Evolutionary conservation across 768 basidiomycete species (phyloP).

Genomic region (Hygrocybe coccinea): DNA sequence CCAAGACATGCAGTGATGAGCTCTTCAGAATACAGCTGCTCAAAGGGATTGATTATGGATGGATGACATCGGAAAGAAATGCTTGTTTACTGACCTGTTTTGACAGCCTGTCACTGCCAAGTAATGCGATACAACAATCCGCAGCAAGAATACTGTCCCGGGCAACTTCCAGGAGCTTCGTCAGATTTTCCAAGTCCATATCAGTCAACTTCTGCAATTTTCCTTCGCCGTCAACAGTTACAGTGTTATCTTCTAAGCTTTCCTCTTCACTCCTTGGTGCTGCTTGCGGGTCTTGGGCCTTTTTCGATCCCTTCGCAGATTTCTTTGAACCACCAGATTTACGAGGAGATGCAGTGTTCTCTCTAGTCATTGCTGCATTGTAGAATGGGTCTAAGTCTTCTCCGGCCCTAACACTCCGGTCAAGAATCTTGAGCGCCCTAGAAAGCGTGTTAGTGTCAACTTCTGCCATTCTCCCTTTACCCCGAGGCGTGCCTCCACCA

Average conservation of each 20-base stretch:
- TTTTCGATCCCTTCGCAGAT: constrained; percentile 26
- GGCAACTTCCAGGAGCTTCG: constrained; percentile 52
- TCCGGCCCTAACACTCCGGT: constrained; percentile 70
- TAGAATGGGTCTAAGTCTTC: constrained; percentile 72
- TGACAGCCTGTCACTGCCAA: constrained; percentile 72
- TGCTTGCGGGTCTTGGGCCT: constrained; percentile 38
- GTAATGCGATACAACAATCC: constrained; percentile 73
- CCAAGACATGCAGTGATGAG: constrained; percentile 74
- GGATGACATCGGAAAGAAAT: not conserved
- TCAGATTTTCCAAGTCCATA: constrained; percentile 46
- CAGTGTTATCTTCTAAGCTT: constrained; percentile 23
- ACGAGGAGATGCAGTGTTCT: constrained; percentile 40
- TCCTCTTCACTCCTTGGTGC: constrained; percentile 36
- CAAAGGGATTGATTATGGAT: not conserved
- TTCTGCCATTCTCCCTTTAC: constrained; percentile 58
- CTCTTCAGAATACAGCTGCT: constrained; percentile 89
- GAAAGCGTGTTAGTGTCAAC: constrained; percentile 60
- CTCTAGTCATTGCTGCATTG: constrained; percentile 15
- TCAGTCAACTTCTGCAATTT: constrained; percentile 34
- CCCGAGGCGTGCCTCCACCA: constrained; percentile 41
- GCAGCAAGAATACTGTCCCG: constrained; percentile 76
- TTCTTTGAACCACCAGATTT: constrained; percentile 43
- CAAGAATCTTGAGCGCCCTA: constrained; percentile 70
- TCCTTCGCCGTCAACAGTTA: constrained; percentile 18
- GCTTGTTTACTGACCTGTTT: constrained; percentile 62